These are phyloP conservation scores for Pseudogymnoascus sp. DNA, from an alignment of 2,329 filamentous ascomycete genomes.

Conservation along the genomic window DNA sequence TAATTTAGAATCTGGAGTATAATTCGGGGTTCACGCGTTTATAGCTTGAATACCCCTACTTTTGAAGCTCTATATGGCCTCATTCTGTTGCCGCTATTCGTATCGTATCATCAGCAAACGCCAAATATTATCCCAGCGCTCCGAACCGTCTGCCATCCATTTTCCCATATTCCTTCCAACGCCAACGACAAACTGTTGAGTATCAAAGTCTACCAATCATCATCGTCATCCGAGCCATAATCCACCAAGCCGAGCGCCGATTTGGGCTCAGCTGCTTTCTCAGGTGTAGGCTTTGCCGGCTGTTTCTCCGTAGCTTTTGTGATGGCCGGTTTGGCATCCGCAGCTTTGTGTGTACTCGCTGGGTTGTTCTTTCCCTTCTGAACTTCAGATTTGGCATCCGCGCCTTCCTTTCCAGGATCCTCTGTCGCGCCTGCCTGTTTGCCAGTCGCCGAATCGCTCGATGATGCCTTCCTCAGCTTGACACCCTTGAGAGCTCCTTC, in stretches of 20 bases:
- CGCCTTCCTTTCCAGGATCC: background rate
- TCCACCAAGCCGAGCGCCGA: constrained; percentile 37
- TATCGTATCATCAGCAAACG: background rate
- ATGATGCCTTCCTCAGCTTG: constrained; percentile 24
- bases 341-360: background rate
- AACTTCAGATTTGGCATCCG: background rate
- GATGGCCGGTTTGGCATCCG: background rate
- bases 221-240: constrained; percentile 49
- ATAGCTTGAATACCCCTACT: constrained; percentile 1
- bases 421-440: background rate
- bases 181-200: background rate
- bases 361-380: background rate
- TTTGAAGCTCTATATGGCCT: background rate
- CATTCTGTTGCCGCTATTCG: background rate
- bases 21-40: constrained; percentile 4
- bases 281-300: background rate
- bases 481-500: constrained; percentile 28
- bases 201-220: constrained; percentile 21
- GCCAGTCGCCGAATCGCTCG: background rate
- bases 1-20: background rate
- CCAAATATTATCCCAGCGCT: background rate
- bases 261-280: background rate
- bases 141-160: background rate
- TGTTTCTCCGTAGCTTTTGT: background rate
- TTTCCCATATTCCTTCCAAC: background rate